Evolutionary conservation across 768 basidiomycete genomes (phyloP).

Genomic region (Suillus luteus): DNA sequence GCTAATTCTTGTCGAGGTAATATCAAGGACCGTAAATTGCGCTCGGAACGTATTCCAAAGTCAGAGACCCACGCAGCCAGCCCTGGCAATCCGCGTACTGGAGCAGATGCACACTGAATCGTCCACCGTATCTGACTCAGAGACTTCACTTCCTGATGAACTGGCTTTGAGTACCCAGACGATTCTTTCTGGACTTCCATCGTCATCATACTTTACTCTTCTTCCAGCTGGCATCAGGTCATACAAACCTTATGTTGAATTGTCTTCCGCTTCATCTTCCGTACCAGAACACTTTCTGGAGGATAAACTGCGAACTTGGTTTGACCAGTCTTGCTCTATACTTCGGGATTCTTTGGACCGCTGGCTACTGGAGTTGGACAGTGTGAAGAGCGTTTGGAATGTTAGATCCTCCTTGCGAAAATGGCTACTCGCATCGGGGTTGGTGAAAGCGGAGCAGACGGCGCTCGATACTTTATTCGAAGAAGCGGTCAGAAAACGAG

Average conservation of each 20-base stretch:
- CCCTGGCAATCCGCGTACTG: slow-evolving; percentile 60
- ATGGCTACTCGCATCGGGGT: slow-evolving; percentile 45
- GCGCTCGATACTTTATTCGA: slow-evolving; percentile 52
- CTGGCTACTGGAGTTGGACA: slow-evolving; percentile 64
- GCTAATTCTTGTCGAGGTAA: slow-evolving; percentile 51
- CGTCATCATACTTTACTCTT: slow-evolving; percentile 79
- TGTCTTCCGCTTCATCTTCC: slow-evolving; percentile 57
- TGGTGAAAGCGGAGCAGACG: slow-evolving; percentile 50
- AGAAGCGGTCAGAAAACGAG: slow-evolving; percentile 52
- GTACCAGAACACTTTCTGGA: slow-evolving; percentile 46
- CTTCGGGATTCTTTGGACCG: slow-evolving; percentile 47
- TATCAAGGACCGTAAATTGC: slow-evolving; percentile 59
- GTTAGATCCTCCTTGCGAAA: slow-evolving; percentile 54
- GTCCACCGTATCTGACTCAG: slow-evolving; percentile 23
- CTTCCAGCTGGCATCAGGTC: slow-evolving; percentile 69
- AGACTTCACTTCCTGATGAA: slow-evolving; percentile 44
- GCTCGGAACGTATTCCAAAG: slow-evolving; percentile 60
- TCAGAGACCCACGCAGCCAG: slow-evolving; percentile 28
- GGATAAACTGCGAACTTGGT: slow-evolving; percentile 63
- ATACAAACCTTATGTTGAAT: slow-evolving; percentile 86
- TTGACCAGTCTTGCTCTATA: slow-evolving; percentile 49
- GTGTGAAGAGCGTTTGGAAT: slow-evolving; percentile 70
- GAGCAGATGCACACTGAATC: slow-evolving; percentile 61
- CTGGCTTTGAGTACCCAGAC: slow-evolving; percentile 66
- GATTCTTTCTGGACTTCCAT: slow-evolving; percentile 72